Conservation (phyloP, 2,329 filamentous ascomycete species). For the Cordyceps militaris region DNA sequence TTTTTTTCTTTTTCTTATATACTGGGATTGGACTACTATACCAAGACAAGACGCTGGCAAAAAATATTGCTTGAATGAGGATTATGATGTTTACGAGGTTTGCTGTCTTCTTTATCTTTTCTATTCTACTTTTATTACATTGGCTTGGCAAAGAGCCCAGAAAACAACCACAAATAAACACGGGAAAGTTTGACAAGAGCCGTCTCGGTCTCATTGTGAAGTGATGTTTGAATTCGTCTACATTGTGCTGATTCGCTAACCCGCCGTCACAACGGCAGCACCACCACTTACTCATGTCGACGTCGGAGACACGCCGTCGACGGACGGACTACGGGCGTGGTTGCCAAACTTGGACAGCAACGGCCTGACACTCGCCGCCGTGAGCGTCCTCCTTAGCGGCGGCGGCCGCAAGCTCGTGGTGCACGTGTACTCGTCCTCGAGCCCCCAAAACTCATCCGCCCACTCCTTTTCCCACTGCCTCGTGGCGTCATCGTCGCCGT, state of each 20-base stretch:
- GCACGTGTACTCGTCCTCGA: neutral
- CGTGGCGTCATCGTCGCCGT: neutral
- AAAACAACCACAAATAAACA: neutral
- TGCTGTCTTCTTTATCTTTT: neutral
- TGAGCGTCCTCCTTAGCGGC: neutral
- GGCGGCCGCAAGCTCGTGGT: neutral
- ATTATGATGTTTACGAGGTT: slow-evolving; percentile 9
- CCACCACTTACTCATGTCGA: neutral
- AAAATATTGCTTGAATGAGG: slow-evolving; percentile 13
- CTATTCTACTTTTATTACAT: neutral
- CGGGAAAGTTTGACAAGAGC: no score
- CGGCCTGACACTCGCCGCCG: neutral
- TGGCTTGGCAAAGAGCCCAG: neutral
- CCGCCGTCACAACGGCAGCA: no score
- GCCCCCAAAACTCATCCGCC: slow-evolving; percentile 1
- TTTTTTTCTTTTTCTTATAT: neutral
- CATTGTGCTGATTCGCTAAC: neutral
- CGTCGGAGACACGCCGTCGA: neutral
- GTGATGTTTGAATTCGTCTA: neutral
- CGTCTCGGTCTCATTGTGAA: no score
- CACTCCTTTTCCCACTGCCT: slow-evolving; percentile 10
- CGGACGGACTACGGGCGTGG: neutral
- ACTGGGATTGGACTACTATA: slow-evolving; percentile 10
- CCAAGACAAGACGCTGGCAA: slow-evolving; percentile 3
- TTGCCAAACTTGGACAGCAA: slow-evolving; percentile 4